Conservation (phyloP, 2,329 filamentous ascomycete species). For the Penicillium thymicola region DNA sequence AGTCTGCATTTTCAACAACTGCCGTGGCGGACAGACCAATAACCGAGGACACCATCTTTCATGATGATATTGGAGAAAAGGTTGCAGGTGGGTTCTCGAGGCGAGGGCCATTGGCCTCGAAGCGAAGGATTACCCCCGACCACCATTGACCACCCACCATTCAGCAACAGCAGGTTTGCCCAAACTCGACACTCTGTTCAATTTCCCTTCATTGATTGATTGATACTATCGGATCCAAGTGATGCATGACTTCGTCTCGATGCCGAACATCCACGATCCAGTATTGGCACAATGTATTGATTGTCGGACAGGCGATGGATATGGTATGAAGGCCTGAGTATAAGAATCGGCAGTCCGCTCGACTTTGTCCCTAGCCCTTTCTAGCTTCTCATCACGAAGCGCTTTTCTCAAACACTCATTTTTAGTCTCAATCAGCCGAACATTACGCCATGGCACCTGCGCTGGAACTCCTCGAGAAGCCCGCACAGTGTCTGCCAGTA, state of each 20-base stretch:
- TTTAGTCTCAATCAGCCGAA: background rate
- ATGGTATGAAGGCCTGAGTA: background rate
- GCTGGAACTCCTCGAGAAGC: constrained; percentile 15
- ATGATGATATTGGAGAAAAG: background rate
- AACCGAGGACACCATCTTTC: background rate
- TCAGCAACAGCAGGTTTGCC: background rate
- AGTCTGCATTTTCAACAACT: background rate
- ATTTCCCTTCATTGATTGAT: background rate
- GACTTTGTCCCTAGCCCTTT: background rate
- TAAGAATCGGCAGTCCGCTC: background rate
- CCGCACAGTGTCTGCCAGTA: background rate
- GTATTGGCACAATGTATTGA: background rate
- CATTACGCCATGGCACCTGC: constrained; percentile 11
- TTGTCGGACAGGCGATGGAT: background rate
- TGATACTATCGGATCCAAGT: background rate
- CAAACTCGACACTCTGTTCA: background rate
- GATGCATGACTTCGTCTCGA: constrained; percentile 2
- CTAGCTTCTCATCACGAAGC: background rate
- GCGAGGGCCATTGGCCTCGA: background rate
- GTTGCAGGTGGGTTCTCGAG: background rate
- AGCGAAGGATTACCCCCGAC: background rate
- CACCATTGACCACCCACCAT: background rate
- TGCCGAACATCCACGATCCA: background rate
- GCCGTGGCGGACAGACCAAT: background rate
- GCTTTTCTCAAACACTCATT: background rate